Percentiles rank a stretch among this genome's conserved stretches.
phyloP scores from a whole-genome alignment of 352 stramenopile species.

The Globisporangium takayamanum region DNA sequence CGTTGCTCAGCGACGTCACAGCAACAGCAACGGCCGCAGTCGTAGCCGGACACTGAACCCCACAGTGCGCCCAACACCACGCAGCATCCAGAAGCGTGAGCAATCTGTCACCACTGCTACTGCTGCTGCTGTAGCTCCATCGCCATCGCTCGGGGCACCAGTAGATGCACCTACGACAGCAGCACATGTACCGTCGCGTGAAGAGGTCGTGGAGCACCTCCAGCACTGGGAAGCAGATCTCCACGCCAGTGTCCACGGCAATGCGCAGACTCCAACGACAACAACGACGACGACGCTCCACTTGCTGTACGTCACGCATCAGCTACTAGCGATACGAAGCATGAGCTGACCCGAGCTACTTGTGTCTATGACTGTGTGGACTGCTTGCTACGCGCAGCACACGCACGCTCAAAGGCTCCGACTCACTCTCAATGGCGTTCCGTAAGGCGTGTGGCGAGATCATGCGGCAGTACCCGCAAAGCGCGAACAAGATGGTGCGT shows the following conservation, averaged over 20 bases:
- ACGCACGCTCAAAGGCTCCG: neutral
- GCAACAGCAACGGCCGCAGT: neutral
- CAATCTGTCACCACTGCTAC: neutral
- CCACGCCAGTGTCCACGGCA: neutral
- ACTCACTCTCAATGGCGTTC: slow-evolving; percentile 12
- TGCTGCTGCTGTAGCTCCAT: neutral
- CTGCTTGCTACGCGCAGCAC: neutral
- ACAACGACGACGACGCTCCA: too few relatives aligned
- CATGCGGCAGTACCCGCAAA: slow-evolving; percentile 27
- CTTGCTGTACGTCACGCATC: too few relatives aligned
- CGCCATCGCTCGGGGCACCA: neutral
- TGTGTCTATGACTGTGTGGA: neutral
- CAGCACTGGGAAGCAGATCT: too few relatives aligned
- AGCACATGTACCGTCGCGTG: neutral
- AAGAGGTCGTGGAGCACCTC: too few relatives aligned
- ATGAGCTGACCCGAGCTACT: neutral
- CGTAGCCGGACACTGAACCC: neutral
- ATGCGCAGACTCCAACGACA: neutral
- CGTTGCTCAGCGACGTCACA: neutral
- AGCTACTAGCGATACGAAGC: too few relatives aligned
- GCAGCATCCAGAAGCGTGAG: slow-evolving; percentile 7
- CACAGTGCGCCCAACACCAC: neutral
- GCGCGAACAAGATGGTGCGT: slow-evolving; percentile 29
- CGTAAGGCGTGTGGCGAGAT: slow-evolving; percentile 31
- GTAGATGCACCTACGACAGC: neutral